Percentiles rank a stretch among this genome's conserved stretches.
Evolutionary conservation across 345 rosid genomes (phyloP).

Genomic region (Laguncularia racemosa): DNA sequence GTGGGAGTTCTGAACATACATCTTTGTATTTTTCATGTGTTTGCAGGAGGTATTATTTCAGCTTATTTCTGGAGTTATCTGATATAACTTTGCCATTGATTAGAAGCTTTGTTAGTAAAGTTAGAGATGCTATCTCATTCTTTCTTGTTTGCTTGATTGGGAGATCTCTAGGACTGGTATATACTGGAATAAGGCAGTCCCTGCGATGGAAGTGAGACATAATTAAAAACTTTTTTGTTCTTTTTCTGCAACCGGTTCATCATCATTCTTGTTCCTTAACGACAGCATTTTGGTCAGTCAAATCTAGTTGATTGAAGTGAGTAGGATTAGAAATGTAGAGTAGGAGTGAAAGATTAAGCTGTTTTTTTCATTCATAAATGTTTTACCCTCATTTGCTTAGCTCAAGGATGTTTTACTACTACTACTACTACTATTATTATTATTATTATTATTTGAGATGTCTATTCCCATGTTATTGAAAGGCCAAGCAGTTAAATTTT

Average conservation of each 20-base stretch:
- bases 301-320: no score
- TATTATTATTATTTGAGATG: no score
- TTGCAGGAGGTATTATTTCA: slow-evolving; percentile 81
- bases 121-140: slow-evolving; percentile 76
- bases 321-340: no score
- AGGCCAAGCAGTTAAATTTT: no score
- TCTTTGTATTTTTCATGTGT: neutral
- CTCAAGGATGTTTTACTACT: no score
- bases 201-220: slow-evolving; percentile 70
- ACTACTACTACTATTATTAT: no score
- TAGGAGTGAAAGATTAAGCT: no score
- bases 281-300: no score
- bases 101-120: slow-evolving; percentile 52
- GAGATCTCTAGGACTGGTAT: slow-evolving; percentile 81
- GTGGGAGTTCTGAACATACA: neutral
- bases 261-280: neutral
- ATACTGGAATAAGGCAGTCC: slow-evolving; percentile 89
- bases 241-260: neutral
- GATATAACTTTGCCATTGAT: slow-evolving; percentile 75
- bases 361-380: no score
- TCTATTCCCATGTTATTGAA: no score
- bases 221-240: neutral
- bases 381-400: no score
- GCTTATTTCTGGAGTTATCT: slow-evolving; percentile 75
- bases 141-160: slow-evolving; percentile 81